A percentile compares a stretch with the other conserved stretches of the same genome.
These are phyloP conservation scores for Iberis amara DNA, from an alignment of 441 rosid species.

Conservation along the genomic window DNA sequence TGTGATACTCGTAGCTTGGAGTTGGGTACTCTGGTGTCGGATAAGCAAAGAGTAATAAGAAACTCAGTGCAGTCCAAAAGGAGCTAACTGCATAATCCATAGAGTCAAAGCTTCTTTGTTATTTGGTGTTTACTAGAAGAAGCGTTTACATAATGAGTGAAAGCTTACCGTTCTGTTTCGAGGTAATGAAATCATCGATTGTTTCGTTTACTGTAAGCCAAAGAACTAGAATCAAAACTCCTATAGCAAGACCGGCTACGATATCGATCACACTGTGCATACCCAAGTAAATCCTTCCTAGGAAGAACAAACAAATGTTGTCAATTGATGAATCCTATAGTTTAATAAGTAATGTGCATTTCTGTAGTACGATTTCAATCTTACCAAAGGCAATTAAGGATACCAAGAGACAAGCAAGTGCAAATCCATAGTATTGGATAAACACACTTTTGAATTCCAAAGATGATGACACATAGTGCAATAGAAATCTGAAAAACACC, in stretches of 20 bases:
- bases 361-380: constrained; percentile 20
- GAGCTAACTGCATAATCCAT: constrained; percentile 55
- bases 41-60: constrained; percentile 86
- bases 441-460: constrained; percentile 34
- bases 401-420: constrained; percentile 59
- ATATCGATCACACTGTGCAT: constrained; percentile 92
- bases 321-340: constrained; percentile 19
- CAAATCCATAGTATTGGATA: constrained; percentile 46
- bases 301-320: constrained; percentile 33
- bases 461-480: constrained; percentile 55
- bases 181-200: constrained; percentile 59
- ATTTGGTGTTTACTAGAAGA: constrained; percentile 3
- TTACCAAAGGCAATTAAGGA: constrained; percentile 67
- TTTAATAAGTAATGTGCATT: constrained; percentile 7
- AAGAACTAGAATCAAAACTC: constrained; percentile 57
- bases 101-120: constrained; percentile 11
- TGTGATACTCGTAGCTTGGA: constrained; percentile 90
- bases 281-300: constrained; percentile 97
- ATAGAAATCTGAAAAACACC: constrained; percentile 52
- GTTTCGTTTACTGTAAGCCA: constrained; percentile 61
- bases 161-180: constrained; percentile 68
- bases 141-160: neutral
- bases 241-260: constrained; percentile 68
- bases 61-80: constrained; percentile 83
- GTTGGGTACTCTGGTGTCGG: constrained; percentile 90